phyloP scores from a whole-genome alignment of 106 monocot species.

The Xerophyta viscosa region DNA sequence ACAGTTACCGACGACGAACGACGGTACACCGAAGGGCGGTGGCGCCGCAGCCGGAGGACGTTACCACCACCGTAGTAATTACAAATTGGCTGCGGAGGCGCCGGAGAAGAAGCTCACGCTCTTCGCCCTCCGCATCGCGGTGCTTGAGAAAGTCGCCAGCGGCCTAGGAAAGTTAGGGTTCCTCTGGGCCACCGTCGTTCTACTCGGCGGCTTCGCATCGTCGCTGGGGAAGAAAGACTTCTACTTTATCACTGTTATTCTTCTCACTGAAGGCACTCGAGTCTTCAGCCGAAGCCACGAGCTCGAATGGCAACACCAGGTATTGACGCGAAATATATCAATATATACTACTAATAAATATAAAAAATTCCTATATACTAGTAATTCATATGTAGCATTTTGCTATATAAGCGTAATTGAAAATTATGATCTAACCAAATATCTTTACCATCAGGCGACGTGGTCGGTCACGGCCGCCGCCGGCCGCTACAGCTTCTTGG shows the following conservation, averaged over 20 bases:
- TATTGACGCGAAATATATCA: too few species aligned
- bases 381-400: too few species aligned
- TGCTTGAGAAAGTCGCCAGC: constrained; percentile 14
- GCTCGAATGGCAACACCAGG: constrained; percentile 49
- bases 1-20: too few species aligned
- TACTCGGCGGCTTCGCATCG: constrained; percentile 50
- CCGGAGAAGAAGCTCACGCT: constrained; percentile 16
- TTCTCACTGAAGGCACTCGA: constrained; percentile 37
- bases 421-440: too few species aligned
- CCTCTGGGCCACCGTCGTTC: constrained; percentile 57
- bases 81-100: too few species aligned
- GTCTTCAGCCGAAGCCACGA: constrained; percentile 55
- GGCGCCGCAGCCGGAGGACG: too few species aligned
- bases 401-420: too few species aligned
- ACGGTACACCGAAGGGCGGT: too few species aligned
- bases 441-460: too few species aligned
- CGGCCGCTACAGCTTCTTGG: constrained; percentile 8
- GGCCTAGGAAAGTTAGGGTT: constrained; percentile 43
- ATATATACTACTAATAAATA: too few species aligned
- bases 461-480: background rate
- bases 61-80: too few species aligned
- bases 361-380: too few species aligned
- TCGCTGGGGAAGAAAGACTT: constrained; percentile 20
- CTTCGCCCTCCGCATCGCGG: constrained; percentile 11
- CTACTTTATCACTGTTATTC: constrained; percentile 44